phyloP scores from a whole-genome alignment of 1,284 basidiomycete species.

The Apiotrichum mycotoxinovorans region DNA sequence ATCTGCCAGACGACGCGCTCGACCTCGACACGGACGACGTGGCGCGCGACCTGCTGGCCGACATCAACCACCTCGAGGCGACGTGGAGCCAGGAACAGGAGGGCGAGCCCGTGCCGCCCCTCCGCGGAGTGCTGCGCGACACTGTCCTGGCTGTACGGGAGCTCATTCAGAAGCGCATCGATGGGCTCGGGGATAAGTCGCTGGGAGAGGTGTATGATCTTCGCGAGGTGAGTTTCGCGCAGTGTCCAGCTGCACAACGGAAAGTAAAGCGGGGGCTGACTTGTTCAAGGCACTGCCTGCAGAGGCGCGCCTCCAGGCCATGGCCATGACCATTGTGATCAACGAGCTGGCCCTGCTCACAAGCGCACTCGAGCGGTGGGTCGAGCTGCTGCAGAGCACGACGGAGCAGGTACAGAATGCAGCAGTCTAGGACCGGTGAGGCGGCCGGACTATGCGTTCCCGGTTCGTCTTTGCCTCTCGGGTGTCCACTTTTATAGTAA shows the following conservation, averaged over 20 bases:
- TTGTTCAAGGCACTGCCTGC: conserved; percentile 19
- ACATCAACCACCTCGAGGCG: conserved; percentile 8
- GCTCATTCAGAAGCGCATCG: conserved; percentile 18
- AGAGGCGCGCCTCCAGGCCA: conserved; percentile 20
- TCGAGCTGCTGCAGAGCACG: conserved; percentile 13
- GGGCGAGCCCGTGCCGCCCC: conserved; percentile 4
- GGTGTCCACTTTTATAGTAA: too few species aligned
- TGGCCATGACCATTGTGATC: conserved; percentile 42
- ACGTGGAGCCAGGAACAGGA: conserved; percentile 8
- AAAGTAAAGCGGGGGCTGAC: neutral
- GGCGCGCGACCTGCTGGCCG: neutral
- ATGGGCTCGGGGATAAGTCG: conserved; percentile 17
- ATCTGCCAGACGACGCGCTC: neutral
- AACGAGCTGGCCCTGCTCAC: conserved; percentile 41
- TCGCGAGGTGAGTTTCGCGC: conserved; percentile 28
- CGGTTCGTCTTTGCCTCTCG: too few species aligned
- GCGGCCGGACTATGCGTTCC: too few species aligned
- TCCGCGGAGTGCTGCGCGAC: neutral
- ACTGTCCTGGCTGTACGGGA: neutral
- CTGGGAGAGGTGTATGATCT: conserved; percentile 28
- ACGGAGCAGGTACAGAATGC: neutral
- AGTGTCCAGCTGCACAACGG: neutral
- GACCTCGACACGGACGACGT: neutral
- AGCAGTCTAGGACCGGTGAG: too few species aligned
- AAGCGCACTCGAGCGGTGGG: conserved; percentile 36